A percentile compares a stretch with the other conserved stretches of the same genome.
Conservation (phyloP, 192 early-diverging fungal genomes). For the Coemansia sp. region DNA sequence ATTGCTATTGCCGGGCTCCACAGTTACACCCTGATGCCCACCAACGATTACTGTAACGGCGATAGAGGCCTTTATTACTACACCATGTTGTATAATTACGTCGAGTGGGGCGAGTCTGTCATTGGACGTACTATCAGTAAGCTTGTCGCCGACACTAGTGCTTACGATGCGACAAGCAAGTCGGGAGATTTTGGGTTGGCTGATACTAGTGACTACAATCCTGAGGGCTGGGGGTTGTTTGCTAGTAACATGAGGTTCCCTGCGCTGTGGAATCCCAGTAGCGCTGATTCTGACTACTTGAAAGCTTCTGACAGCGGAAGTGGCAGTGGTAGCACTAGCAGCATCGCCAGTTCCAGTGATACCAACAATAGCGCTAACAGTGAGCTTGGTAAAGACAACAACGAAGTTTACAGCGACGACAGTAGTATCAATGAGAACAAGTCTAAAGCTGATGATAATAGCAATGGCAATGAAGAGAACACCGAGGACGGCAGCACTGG, state of each 20-base stretch:
- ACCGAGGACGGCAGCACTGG: neutral
- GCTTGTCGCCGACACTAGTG: constrained; percentile 18
- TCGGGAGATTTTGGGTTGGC: constrained; percentile 14
- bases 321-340: neutral
- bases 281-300: neutral
- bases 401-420: neutral
- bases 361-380: neutral
- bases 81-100: constrained; percentile 23
- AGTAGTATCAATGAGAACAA: neutral
- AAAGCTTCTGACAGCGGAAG: neutral
- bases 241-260: constrained; percentile 17
- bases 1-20: constrained; percentile 27
- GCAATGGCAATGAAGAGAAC: neutral
- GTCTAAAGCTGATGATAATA: neutral
- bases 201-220: neutral
- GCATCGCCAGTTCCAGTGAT: neutral
- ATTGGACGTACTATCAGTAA: constrained; percentile 21
- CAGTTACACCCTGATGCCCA: constrained; percentile 21
- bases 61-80: constrained; percentile 16
- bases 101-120: constrained; percentile 4
- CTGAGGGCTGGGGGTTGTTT: constrained; percentile 20
- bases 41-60: constrained; percentile 15
- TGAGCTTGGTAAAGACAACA: neutral
- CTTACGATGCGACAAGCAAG: neutral
- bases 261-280: neutral